Evolutionary conservation across 768 basidiomycete species (phyloP).

Genomic region (Phylloporus scabripes): DNA sequence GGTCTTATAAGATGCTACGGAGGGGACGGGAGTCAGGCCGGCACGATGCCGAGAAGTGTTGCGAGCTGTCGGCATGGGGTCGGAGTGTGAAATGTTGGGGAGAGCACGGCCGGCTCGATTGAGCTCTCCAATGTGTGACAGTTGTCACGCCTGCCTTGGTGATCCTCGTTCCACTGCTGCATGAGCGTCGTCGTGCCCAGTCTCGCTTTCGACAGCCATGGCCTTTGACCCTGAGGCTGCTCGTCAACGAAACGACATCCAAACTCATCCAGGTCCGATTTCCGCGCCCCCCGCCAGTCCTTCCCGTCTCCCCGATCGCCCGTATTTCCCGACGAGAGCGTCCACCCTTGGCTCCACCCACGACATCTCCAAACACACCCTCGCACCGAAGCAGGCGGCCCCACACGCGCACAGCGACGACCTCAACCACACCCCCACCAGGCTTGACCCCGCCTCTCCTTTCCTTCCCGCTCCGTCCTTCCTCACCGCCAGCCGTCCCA

Average conservation of each 20-base stretch:
- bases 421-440: conserved; percentile 46
- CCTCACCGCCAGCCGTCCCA: conserved; percentile 52
- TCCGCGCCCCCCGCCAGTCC: conserved; percentile 34
- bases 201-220: conserved; percentile 14
- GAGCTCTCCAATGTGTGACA: conserved; percentile 13
- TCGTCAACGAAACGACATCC: conserved; percentile 26
- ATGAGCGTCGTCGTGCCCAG: conserved; percentile 6
- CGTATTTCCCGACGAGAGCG: conserved; percentile 54
- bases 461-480: conserved; percentile 44
- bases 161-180: conserved; percentile 1
- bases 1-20: conserved; percentile 1
- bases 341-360: conserved; percentile 53
- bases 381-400: conserved; percentile 31
- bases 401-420: conserved; percentile 64
- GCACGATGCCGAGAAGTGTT: conserved; percentile 17
- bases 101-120: conserved; percentile 2
- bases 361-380: conserved; percentile 48
- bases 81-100: neutral
- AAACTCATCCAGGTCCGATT: conserved; percentile 20
- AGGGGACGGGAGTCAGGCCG: conserved; percentile 7
- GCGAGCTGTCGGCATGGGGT: conserved; percentile 18
- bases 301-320: conserved; percentile 45
- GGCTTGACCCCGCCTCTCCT: conserved; percentile 12
- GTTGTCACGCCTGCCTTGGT: conserved; percentile 19
- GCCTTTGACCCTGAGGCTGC: conserved; percentile 27